A percentile compares a stretch with the other conserved stretches of the same genome.
Evolutionary conservation across 2,329 filamentous ascomycete genomes (phyloP).

Genomic region (Epicoccum sorghinum): DNA sequence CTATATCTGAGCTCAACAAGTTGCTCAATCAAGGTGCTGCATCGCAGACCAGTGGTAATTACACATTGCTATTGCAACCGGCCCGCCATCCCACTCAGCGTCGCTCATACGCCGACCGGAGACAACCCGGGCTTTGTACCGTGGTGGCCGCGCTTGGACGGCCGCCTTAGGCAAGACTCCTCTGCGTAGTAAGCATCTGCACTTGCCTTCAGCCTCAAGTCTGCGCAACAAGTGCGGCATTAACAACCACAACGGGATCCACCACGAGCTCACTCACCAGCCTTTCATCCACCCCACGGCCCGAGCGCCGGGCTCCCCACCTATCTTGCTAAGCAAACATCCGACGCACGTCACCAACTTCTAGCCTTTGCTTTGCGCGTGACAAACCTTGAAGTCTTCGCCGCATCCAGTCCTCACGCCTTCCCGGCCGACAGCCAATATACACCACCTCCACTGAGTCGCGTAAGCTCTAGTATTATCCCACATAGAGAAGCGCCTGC

Average conservation of each 20-base stretch:
- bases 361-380: slow-evolving; percentile 13
- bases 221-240: slow-evolving; percentile 17
- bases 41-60: slow-evolving; percentile 15
- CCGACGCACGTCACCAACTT: slow-evolving; percentile 12
- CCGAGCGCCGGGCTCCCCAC: slow-evolving; percentile 15
- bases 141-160: slow-evolving; percentile 7
- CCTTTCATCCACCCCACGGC: slow-evolving; percentile 15
- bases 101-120: slow-evolving; percentile 18
- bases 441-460: slow-evolving; percentile 7
- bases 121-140: slow-evolving; percentile 12
- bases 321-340: slow-evolving; percentile 13
- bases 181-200: slow-evolving; percentile 15
- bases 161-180: slow-evolving; percentile 13
- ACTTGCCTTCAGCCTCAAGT: slow-evolving; percentile 10
- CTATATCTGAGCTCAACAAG: slow-evolving; percentile 14
- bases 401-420: slow-evolving; percentile 9
- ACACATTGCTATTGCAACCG: slow-evolving; percentile 19
- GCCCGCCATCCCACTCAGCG: slow-evolving; percentile 20
- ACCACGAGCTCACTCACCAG: slow-evolving; percentile 13
- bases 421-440: slow-evolving; percentile 18
- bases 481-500: slow-evolving; percentile 9
- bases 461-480: slow-evolving; percentile 7
- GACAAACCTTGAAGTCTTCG: slow-evolving; percentile 7
- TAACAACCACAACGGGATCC: slow-evolving; percentile 14
- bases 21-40: slow-evolving; percentile 8